Evolutionary conservation across 768 basidiomycete species (phyloP).

Genomic region (Nevesoporus exiguus): DNA sequence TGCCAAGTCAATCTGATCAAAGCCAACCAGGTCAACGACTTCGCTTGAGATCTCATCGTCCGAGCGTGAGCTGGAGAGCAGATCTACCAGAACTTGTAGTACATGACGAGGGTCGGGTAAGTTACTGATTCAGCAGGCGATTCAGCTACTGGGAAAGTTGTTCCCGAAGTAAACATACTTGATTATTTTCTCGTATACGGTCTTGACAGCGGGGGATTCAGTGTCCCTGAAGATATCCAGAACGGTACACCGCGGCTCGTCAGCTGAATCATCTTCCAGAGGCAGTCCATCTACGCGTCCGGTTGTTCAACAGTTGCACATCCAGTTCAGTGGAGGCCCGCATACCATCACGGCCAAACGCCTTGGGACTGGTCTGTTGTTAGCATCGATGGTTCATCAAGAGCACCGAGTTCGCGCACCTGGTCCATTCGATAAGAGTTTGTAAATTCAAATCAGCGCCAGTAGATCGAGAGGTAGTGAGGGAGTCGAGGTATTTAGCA

Average conservation of each 20-base stretch:
- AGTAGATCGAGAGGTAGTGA: conserved; percentile 15
- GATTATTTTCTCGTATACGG: conserved; percentile 11
- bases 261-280: conserved; percentile 13
- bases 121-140: conserved; percentile 13
- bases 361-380: conserved; percentile 16
- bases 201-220: neutral
- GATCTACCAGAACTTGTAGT: conserved; percentile 24
- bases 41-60: conserved; percentile 77
- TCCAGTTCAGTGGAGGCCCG: neutral
- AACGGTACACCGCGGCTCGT: conserved; percentile 31
- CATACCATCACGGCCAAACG: conserved; percentile 17
- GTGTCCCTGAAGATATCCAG: conserved; percentile 29
- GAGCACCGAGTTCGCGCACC: conserved; percentile 13
- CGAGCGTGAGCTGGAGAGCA: conserved; percentile 47
- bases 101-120: conserved; percentile 3
- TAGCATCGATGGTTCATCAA: conserved; percentile 11
- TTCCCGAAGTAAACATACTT: conserved; percentile 11
- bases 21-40: conserved; percentile 77
- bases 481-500: conserved; percentile 19
- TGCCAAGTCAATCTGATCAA: conserved; percentile 77
- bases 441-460: conserved; percentile 14
- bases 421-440: conserved; percentile 22
- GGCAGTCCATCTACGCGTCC: conserved; percentile 12
- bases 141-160: neutral
- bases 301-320: conserved; percentile 3